Percentiles rank a stretch among this genome's conserved stretches.
These are phyloP conservation scores for Salix purpurea DNA, from an alignment of 345 rosid species.

Conservation along the genomic window DNA sequence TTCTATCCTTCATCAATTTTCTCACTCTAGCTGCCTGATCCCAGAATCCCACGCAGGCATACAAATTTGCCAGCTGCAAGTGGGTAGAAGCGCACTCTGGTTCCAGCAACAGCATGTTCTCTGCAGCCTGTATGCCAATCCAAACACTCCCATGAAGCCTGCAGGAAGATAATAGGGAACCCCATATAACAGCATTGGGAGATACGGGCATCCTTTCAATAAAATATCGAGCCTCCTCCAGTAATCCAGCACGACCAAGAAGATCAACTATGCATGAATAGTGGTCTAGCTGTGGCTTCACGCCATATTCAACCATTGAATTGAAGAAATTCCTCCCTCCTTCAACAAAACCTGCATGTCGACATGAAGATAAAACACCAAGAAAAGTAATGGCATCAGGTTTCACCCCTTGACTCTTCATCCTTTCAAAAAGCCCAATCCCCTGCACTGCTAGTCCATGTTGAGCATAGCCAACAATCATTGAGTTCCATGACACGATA, in stretches of 20 bases:
- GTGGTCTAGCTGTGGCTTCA: conserved; percentile 62
- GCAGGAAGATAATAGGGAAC: conserved; percentile 77
- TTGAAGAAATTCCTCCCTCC: conserved; percentile 53
- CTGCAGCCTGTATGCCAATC: conserved; percentile 81
- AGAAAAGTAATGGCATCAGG: conserved; percentile 79
- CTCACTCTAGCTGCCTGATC: conserved; percentile 66
- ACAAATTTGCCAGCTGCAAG: conserved; percentile 69
- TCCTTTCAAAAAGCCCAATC: conserved; percentile 56
- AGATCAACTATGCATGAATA: conserved; percentile 90
- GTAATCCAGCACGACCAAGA: conserved; percentile 70
- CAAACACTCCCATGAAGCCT: conserved; percentile 63
- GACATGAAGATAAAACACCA: conserved; percentile 80
- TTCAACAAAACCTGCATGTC: conserved; percentile 72
- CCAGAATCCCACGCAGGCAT: conserved; percentile 65
- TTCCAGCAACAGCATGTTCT: conserved; percentile 60
- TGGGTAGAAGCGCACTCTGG: conserved; percentile 79
- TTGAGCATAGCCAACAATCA: conserved; percentile 89
- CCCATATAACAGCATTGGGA: conserved; percentile 81
- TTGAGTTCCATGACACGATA: conserved; percentile 85
- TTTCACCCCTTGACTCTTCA: conserved; percentile 37
- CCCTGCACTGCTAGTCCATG: conserved; percentile 62
- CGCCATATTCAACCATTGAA: conserved; percentile 50
- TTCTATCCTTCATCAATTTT: conserved; percentile 75
- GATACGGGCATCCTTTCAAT: conserved; percentile 56
- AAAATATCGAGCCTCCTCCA: conserved; percentile 63